These are phyloP conservation scores for Crithidia fasciculata DNA, from an alignment of 208 protist genomes.

Conservation along the genomic window DNA sequence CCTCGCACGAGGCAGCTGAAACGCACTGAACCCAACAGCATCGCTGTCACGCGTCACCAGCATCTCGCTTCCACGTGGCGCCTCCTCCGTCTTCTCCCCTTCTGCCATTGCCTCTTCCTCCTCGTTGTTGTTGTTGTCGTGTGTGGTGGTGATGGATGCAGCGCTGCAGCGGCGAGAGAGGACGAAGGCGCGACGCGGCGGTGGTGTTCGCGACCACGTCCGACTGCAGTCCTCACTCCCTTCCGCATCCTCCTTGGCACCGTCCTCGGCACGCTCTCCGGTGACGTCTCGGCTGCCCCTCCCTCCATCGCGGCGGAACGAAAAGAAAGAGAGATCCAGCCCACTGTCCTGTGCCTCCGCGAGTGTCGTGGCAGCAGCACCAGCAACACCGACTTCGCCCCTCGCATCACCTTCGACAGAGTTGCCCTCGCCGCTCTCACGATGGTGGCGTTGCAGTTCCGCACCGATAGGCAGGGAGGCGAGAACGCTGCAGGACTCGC, in stretches of 20 bases:
- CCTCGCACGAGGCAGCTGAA: background rate
- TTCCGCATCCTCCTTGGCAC: background rate
- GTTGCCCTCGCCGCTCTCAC: too few species aligned
- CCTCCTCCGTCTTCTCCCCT: background rate
- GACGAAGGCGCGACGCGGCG: conserved; percentile 59
- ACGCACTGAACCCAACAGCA: background rate
- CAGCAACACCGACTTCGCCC: too few species aligned
- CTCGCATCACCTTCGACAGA: too few species aligned
- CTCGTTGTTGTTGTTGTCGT: background rate
- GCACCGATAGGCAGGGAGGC: background rate
- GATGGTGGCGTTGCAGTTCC: background rate
- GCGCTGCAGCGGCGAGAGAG: conserved; percentile 39
- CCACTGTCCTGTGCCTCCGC: background rate
- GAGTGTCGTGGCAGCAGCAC: too few species aligned
- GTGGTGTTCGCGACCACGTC: conserved; percentile 34
- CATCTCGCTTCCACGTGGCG: conserved; percentile 2
- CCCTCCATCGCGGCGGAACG: background rate
- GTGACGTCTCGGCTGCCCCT: too few species aligned
- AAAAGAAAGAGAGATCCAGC: background rate
- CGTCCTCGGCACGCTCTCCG: background rate
- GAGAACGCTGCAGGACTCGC: background rate
- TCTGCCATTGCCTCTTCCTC: background rate
- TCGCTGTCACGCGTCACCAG: conserved; percentile 10
- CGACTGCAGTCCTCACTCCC: background rate
- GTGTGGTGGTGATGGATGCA: background rate